Percentiles rank a stretch among this genome's conserved stretches.
Conservation (phyloP, 257 asterid species). For the Lithospermum erythrorhizon region DNA sequence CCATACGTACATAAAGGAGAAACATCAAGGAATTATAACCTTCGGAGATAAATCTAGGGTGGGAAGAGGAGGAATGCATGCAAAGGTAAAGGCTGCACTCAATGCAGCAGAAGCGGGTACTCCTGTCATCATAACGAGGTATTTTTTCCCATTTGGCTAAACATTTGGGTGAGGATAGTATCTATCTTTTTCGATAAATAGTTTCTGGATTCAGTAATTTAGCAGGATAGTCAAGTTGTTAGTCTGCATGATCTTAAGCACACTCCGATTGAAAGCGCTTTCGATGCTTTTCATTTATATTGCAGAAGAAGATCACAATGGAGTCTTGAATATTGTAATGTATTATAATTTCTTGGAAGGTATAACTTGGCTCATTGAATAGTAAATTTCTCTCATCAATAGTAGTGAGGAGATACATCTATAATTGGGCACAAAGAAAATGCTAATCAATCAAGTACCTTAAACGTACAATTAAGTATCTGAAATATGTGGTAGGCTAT, state of each 20-base stretch:
- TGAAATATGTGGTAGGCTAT: neutral
- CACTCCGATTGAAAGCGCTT: neutral
- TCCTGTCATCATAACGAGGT: slow-evolving; percentile 85
- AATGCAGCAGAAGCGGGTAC: slow-evolving; percentile 72
- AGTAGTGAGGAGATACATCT: neutral
- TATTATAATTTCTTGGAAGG: too few relatives aligned
- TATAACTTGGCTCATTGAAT: too few relatives aligned
- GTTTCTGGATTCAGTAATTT: neutral
- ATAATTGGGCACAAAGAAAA: neutral
- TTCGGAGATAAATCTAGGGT: slow-evolving; percentile 85
- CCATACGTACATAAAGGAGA: slow-evolving; percentile 59
- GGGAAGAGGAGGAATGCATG: slow-evolving; percentile 92
- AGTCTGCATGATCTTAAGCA: neutral
- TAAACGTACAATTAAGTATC: too few relatives aligned
- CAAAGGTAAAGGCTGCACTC: slow-evolving; percentile 84
- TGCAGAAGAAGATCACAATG: too few relatives aligned
- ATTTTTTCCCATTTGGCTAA: neutral
- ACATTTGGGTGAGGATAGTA: neutral
- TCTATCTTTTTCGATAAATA: neutral
- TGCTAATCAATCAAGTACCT: neutral
- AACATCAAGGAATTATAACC: slow-evolving; percentile 47
- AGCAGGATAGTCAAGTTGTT: too few relatives aligned
- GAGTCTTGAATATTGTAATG: too few relatives aligned
- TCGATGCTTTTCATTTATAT: neutral
- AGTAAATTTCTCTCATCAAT: neutral